Evolutionary conservation across 768 basidiomycete genomes (phyloP).

Genomic region (Lentinula lateritia): DNA sequence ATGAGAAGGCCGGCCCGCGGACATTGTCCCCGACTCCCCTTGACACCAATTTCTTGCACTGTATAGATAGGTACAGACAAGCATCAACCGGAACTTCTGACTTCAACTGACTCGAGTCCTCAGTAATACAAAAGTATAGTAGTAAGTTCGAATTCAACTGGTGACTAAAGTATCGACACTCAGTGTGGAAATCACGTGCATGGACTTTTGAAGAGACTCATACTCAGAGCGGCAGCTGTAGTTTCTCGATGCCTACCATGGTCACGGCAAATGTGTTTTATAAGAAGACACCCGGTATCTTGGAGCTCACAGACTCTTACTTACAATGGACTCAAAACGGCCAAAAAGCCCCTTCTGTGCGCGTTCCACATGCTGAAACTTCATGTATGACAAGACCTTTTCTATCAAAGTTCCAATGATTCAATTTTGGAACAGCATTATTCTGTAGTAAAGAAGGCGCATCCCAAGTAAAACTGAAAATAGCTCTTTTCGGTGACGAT

Average conservation of each 20-base stretch:
- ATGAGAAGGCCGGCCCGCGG: not conserved
- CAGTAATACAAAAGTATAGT: too few species aligned
- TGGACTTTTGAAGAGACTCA: not conserved
- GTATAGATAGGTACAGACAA: too few species aligned
- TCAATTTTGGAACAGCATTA: constrained; percentile 43
- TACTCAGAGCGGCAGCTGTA: not conserved
- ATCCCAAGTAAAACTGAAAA: constrained; percentile 71
- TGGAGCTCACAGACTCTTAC: constrained; percentile 68
- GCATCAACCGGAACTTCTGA: too few species aligned
- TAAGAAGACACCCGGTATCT: constrained; percentile 75
- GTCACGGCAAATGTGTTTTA: constrained; percentile 74
- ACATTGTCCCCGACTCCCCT: not conserved
- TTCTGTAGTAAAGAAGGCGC: constrained; percentile 86
- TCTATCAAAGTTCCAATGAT: constrained; percentile 6
- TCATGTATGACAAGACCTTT: constrained; percentile 38
- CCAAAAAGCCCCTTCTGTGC: constrained; percentile 57
- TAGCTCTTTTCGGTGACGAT: constrained; percentile 64
- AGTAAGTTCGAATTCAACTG: too few species aligned
- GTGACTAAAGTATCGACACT: too few species aligned
- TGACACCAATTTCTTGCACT: too few species aligned
- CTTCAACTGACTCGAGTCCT: too few species aligned
- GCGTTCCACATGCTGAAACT: constrained; percentile 54
- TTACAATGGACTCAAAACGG: constrained; percentile 81
- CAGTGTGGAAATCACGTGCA: not conserved
- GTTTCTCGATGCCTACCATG: constrained; percentile 50